phyloP scores from a whole-genome alignment of 441 rosid genomes.

The Lepidium campestre region DNA sequence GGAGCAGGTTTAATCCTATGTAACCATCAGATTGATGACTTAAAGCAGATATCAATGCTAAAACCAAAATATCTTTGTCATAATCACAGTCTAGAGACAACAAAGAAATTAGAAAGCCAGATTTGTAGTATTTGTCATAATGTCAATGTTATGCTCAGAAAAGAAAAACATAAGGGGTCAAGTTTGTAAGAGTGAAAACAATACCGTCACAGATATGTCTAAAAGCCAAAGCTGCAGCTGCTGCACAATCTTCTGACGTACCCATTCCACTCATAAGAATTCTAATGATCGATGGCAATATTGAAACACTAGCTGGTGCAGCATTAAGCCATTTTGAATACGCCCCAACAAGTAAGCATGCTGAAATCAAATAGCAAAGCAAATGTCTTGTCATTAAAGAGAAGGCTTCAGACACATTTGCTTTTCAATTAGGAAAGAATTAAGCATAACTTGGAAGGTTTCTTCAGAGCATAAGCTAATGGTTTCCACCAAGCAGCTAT shows the following conservation, averaged over 20 bases:
- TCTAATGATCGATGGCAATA: slow-evolving; percentile 69
- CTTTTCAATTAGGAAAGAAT: slow-evolving; percentile 4
- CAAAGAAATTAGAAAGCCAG: neutral
- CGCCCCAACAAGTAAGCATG: slow-evolving; percentile 94
- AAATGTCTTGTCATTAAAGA: slow-evolving; percentile 19
- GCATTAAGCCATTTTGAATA: slow-evolving; percentile 96
- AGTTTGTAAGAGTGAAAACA: slow-evolving; percentile 17
- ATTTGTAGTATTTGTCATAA: slow-evolving; percentile 5
- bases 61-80: slow-evolving; percentile 9
- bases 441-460: slow-evolving; percentile 10
- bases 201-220: slow-evolving; percentile 93
- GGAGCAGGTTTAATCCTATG: neutral
- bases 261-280: slow-evolving; percentile 93
- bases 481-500: slow-evolving; percentile 10
- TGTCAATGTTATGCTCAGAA: slow-evolving; percentile 1
- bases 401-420: slow-evolving; percentile 2
- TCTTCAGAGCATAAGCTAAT: slow-evolving; percentile 1
- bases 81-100: neutral
- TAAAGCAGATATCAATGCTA: slow-evolving; percentile 8
- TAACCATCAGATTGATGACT: neutral
- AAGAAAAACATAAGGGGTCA: neutral
- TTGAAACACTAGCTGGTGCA: slow-evolving; percentile 63
- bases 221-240: slow-evolving; percentile 97
- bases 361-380: slow-evolving; percentile 43
- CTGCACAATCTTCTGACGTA: slow-evolving; percentile 94